A percentile compares a stretch with the other conserved stretches of the same genome.
phyloP scores from a whole-genome alignment of 495 filamentous ascomycete species.

The Friedmanniomyces simplex region DNA sequence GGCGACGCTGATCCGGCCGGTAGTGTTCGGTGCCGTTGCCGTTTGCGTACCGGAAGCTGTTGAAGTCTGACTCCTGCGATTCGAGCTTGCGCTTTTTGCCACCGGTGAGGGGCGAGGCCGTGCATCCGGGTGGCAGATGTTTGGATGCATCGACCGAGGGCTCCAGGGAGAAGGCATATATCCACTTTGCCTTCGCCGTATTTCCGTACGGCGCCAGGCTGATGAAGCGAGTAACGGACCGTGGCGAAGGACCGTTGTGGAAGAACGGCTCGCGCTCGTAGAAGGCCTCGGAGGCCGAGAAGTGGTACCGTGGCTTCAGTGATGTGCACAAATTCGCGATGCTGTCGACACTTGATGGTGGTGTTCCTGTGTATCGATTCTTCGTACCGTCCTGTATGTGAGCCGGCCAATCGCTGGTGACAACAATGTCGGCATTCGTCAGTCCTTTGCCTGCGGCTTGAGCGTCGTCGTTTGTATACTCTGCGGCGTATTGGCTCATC shows the following conservation, averaged over 20 bases:
- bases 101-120: slow-evolving; percentile 50
- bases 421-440: slow-evolving; percentile 68
- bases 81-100: slow-evolving; percentile 50
- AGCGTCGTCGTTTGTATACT: slow-evolving; percentile 67
- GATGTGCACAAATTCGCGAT: slow-evolving; percentile 62
- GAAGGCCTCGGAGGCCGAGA: slow-evolving; percentile 58
- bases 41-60: slow-evolving; percentile 43
- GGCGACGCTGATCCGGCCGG: slow-evolving; percentile 17
- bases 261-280: slow-evolving; percentile 93
- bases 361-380: slow-evolving; percentile 38
- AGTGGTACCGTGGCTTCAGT: slow-evolving; percentile 80
- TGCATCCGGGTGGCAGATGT: slow-evolving; percentile 55
- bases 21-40: slow-evolving; percentile 26
- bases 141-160: slow-evolving; percentile 47
- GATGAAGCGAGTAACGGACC: slow-evolving; percentile 72
- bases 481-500: slow-evolving; percentile 54
- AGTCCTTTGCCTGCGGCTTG: slow-evolving; percentile 55
- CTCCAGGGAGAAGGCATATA: slow-evolving; percentile 79
- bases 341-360: slow-evolving; percentile 40
- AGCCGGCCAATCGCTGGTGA: slow-evolving; percentile 79
- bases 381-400: slow-evolving; percentile 54
- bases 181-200: slow-evolving; percentile 61
- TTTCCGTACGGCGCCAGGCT: slow-evolving; percentile 72
- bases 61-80: not conserved
- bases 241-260: slow-evolving; percentile 46